phyloP scores from a whole-genome alignment of 306 rosid species.

The Lagenaria siceraria region DNA sequence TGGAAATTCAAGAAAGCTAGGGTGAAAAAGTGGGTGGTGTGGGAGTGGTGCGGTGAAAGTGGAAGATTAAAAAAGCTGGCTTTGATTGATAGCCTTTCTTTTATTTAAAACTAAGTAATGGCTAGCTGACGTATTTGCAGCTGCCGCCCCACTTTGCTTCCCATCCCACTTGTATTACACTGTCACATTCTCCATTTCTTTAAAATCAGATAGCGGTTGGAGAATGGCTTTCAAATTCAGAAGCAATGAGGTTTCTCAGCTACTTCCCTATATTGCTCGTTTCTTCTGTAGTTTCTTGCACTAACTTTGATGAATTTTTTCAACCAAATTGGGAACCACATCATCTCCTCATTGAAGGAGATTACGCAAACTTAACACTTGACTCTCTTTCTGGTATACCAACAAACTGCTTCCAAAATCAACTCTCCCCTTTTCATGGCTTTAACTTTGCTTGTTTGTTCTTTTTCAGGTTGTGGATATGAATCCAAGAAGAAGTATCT shows the following conservation, averaged over 20 bases:
- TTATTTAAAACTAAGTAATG: too few species aligned
- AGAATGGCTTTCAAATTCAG: not conserved
- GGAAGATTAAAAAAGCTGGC: too few species aligned
- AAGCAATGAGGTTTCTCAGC: not conserved
- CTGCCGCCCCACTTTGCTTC: too few species aligned
- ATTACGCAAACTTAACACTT: not conserved
- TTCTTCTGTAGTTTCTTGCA: not conserved
- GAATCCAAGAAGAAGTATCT: slow-evolving; percentile 55
- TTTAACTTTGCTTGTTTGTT: not conserved
- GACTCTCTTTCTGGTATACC: slow-evolving; percentile 11
- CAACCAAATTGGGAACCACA: slow-evolving; percentile 6
- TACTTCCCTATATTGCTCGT: not conserved
- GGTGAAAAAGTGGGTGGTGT: too few species aligned
- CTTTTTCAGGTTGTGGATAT: slow-evolving; percentile 65
- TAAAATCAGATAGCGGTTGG: too few species aligned
- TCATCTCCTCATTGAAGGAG: not conserved
- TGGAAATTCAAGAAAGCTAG: too few species aligned
- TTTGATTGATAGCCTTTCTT: too few species aligned
- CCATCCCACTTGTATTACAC: too few species aligned
- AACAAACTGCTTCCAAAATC: not conserved
- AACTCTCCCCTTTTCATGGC: not conserved
- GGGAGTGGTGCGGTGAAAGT: too few species aligned
- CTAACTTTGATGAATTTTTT: slow-evolving; percentile 1
- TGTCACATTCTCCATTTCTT: too few species aligned
- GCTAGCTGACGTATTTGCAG: too few species aligned